Percentiles rank a stretch among this genome's conserved stretches.
These are phyloP conservation scores for Naganishia friedmannii DNA, from an alignment of 768 basidiomycete genomes.

Conservation along the genomic window DNA sequence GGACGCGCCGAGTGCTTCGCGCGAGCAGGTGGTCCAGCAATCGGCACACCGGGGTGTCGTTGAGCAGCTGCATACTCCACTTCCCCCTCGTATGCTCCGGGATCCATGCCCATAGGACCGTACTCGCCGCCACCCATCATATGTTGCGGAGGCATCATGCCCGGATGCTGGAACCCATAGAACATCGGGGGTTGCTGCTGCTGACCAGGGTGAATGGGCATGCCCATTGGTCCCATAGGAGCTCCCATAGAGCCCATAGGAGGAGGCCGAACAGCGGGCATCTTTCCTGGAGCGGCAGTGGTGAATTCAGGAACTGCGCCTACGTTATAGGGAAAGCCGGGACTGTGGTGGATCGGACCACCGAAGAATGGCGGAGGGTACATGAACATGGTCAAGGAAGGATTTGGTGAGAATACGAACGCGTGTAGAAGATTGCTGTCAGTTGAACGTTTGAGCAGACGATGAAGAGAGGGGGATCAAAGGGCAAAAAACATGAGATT, in stretches of 20 bases:
- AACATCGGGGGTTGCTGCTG: background rate
- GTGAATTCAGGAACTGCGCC: conserved; percentile 25
- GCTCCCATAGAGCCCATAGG: background rate
- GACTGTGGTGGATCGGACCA: conserved; percentile 18
- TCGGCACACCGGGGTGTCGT: background rate
- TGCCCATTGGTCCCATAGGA: background rate
- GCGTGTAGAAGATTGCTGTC: background rate
- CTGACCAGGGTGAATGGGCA: background rate
- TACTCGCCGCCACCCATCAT: background rate
- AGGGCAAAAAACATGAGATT: background rate
- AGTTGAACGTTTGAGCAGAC: background rate
- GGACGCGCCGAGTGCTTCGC: background rate
- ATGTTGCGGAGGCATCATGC: background rate
- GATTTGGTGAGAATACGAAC: background rate
- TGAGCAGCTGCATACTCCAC: background rate
- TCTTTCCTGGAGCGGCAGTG: background rate
- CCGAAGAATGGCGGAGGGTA: conserved; percentile 19
- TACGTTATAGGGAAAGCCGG: conserved; percentile 26
- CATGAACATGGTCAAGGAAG: conserved; percentile 6
- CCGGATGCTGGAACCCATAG: conserved; percentile 10
- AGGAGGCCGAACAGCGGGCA: conserved; percentile 1
- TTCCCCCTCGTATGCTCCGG: background rate
- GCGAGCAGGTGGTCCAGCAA: background rate
- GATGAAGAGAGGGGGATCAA: background rate
- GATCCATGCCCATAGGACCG: background rate